A percentile compares a stretch with the other conserved stretches of the same genome.
These are phyloP conservation scores for Tephrocybe sp. DNA, from an alignment of 768 basidiomycete genomes.

Conservation along the genomic window DNA sequence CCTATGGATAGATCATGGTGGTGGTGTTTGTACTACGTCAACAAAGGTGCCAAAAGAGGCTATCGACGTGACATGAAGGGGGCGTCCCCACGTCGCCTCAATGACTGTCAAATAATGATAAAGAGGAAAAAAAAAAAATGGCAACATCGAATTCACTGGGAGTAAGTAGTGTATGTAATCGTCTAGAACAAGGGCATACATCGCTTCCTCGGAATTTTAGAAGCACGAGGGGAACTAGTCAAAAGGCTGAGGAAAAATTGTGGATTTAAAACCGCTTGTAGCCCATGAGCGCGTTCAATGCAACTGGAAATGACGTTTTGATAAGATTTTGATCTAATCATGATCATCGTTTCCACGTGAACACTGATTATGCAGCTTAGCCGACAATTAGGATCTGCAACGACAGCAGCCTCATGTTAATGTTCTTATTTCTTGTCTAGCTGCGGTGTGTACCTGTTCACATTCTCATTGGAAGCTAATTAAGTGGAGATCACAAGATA, in stretches of 20 bases:
- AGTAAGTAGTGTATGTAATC: constrained; percentile 23
- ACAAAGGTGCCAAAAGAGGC: too few relatives aligned
- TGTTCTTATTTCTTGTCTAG: neutral
- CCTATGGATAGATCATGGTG: too few relatives aligned
- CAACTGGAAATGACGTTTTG: neutral
- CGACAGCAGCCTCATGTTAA: constrained; percentile 4
- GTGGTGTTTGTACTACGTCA: too few relatives aligned
- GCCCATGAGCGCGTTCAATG: too few relatives aligned
- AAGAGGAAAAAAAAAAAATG: neutral
- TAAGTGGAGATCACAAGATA: neutral
- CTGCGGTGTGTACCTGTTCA: neutral
- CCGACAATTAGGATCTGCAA: neutral
- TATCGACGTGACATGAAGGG: too few relatives aligned
- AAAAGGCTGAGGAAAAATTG: too few relatives aligned
- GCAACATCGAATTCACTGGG: constrained; percentile 5
- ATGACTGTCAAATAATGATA: neutral
- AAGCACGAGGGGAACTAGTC: too few relatives aligned
- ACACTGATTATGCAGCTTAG: neutral
- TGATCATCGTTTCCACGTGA: neutral
- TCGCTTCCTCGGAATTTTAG: constrained; percentile 18
- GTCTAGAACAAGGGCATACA: constrained; percentile 25
- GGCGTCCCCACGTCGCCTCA: neutral
- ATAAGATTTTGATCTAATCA: neutral
- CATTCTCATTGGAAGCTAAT: neutral
- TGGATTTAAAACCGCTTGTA: too few relatives aligned